phyloP scores from a whole-genome alignment of 2,329 filamentous ascomycete genomes.

The Verticillium nonalfalfae region DNA sequence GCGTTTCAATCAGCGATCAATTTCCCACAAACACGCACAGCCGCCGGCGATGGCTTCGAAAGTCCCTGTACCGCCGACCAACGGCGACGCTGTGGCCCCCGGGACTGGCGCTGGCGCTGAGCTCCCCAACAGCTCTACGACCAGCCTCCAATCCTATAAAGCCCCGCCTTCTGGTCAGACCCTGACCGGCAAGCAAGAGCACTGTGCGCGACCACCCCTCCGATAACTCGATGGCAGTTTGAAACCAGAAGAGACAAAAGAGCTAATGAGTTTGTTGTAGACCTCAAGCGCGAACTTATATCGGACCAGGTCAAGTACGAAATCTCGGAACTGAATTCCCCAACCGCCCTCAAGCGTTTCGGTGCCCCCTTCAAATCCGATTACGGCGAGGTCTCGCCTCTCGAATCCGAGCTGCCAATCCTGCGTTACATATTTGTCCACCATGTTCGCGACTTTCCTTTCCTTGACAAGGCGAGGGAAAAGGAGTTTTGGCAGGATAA shows the following conservation, averaged over 20 bases:
- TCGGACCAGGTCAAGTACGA: conserved; percentile 84
- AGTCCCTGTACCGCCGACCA: conserved; percentile 7
- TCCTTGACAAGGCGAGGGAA: conserved; percentile 91
- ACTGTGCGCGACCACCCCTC: conserved; percentile 58
- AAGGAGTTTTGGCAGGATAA: conserved; percentile 99
- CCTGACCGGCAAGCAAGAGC: conserved; percentile 94
- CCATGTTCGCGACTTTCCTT: conserved; percentile 96
- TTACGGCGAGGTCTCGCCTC: conserved; percentile 82
- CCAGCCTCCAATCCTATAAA: conserved; percentile 17
- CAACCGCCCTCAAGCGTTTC: conserved; percentile 89
- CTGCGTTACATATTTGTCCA: conserved; percentile 96
- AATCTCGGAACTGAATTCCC: conserved; percentile 87
- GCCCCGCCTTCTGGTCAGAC: conserved; percentile 36
- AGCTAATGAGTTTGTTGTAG: conserved; percentile 34
- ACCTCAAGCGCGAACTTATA: conserved; percentile 93
- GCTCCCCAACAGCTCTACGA: conserved; percentile 11
- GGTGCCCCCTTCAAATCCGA: conserved; percentile 93
- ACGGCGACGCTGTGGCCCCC: conserved; percentile 11
- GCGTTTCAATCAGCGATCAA: too few species aligned
- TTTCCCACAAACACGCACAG: not conserved
- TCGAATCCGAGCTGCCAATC: conserved; percentile 90
- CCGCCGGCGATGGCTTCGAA: conserved; percentile 10
- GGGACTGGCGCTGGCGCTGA: conserved; percentile 3
- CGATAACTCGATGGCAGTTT: not conserved
- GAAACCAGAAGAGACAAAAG: not conserved